phyloP scores from a whole-genome alignment of 768 basidiomycete genomes.

The Trametes cinnabarina region DNA sequence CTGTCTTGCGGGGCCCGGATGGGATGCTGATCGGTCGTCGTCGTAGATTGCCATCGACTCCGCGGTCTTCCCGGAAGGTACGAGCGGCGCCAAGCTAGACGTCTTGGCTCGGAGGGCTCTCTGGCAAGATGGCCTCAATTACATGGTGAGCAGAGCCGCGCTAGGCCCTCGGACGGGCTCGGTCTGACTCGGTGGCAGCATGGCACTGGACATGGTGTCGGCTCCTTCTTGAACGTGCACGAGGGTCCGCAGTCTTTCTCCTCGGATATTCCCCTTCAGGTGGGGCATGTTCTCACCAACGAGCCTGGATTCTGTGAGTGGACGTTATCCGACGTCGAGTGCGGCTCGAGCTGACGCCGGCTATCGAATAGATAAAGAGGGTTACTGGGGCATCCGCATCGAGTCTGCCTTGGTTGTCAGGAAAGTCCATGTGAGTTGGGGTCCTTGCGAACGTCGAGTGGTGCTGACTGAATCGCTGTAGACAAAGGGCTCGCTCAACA shows the following conservation, averaged over 20 bases:
- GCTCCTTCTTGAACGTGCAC: slow-evolving; percentile 82
- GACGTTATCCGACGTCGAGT: neutral
- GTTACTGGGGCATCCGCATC: slow-evolving; percentile 87
- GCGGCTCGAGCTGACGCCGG: neutral
- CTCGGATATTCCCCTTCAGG: slow-evolving; percentile 61
- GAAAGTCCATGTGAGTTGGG: slow-evolving; percentile 49
- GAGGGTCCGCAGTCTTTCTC: slow-evolving; percentile 83
- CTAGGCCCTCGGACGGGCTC: too few species aligned
- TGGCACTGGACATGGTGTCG: slow-evolving; percentile 90
- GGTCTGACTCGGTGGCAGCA: slow-evolving; percentile 47
- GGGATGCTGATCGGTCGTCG: neutral
- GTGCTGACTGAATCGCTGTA: slow-evolving; percentile 27
- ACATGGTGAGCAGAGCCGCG: slow-evolving; percentile 54
- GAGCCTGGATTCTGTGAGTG: slow-evolving; percentile 89
- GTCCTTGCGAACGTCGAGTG: slow-evolving; percentile 14
- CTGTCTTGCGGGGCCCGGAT: slow-evolving; percentile 16
- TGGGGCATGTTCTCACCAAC: slow-evolving; percentile 92
- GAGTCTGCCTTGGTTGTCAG: slow-evolving; percentile 83
- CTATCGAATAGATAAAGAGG: slow-evolving; percentile 53
- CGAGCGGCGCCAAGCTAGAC: slow-evolving; percentile 78
- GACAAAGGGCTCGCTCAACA: slow-evolving; percentile 72
- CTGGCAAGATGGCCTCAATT: slow-evolving; percentile 85
- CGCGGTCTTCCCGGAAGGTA: slow-evolving; percentile 88
- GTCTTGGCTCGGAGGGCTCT: slow-evolving; percentile 86
- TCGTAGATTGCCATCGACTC: slow-evolving; percentile 84